Evolutionary conservation across 371 early-diverging fungal genomes (phyloP), one percentile per base, ranked within the genome.

Genomic region (Mortierella sp.): DNA sequence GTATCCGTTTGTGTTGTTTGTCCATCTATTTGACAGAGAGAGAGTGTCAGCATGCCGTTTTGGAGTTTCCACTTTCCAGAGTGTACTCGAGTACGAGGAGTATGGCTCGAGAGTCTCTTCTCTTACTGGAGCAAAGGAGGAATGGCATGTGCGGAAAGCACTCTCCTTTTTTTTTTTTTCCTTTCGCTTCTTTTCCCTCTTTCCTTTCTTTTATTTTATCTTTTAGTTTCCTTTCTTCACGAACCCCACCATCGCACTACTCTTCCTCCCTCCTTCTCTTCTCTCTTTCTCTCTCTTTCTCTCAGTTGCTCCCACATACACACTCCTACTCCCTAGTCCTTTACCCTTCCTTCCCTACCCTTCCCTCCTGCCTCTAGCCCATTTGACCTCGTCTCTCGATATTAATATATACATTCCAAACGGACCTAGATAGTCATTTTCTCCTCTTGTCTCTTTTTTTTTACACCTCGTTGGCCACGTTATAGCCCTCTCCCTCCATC

Each of bases 381-480:
- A n/a, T 38, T 27, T 14, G 16, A 32, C 51, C 32, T 38, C 27
- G 3, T 35, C 38, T n/a, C 41, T 58, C 58, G 63, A 54, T 70
- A 68, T 71, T 48, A 68, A 71, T 46, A 14, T n/a, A 71, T 27
- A 71, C 79, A 79, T 79, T 79, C 79, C 76, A 63, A 43, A 48
- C 65, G 35, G 43, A 44, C 58, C 51, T 56, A 46, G 58, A 55
- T 35, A 55, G 29, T 51, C n/a, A 43, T 38, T 29, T 32, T n/a
- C 38, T 41, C 18, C 48, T 51, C 48, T 14, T 74, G 5, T 49
- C 27, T n/a, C 41, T 41, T 11, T n/a, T 54, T 54, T 55, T 38
- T 38, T 21, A 73, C 55, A 58, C 41, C 27, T 48, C 24, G 16
- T 46, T 32, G 38, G 24, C 63, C 58, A 75, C 65, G 29, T 63